Evolutionary conservation across 352 stramenopile species (phyloP).

Genomic region (Globisporangium cystogenes): DNA sequence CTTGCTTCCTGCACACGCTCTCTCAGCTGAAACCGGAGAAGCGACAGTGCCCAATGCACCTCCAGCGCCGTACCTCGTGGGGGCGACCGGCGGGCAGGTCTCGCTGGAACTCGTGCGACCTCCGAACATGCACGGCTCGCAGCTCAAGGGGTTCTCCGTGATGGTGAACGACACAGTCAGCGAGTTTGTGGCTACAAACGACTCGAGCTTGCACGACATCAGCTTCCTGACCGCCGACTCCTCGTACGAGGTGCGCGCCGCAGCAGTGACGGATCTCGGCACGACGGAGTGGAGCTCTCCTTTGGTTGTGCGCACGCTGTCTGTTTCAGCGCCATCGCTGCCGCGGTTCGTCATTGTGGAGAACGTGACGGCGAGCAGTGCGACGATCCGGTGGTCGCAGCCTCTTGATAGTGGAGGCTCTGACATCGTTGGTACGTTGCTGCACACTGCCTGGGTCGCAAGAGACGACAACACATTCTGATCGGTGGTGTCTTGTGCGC

Average conservation of each 20-base stretch:
- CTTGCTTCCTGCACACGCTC: constrained; percentile 8
- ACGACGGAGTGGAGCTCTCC: constrained; percentile 24
- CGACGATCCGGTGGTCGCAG: constrained; percentile 24
- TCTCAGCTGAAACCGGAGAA: constrained; percentile 20
- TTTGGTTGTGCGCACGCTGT: constrained; percentile 21
- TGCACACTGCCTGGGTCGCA: not conserved
- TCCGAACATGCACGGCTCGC: constrained; percentile 44
- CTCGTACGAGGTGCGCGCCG: constrained; percentile 27
- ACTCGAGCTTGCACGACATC: constrained; percentile 20
- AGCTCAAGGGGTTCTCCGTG: constrained; percentile 38
- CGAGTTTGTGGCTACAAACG: constrained; percentile 14
- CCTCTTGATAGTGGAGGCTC: constrained; percentile 40
- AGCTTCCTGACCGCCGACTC: constrained; percentile 23
- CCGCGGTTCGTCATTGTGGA: constrained; percentile 22
- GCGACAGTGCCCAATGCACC: constrained; percentile 32
- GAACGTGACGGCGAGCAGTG: constrained; percentile 32
- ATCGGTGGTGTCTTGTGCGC: not conserved
- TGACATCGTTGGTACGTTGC: constrained; percentile 29
- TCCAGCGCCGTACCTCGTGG: constrained; percentile 41
- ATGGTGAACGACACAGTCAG: constrained; percentile 17
- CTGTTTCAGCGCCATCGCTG: constrained; percentile 19
- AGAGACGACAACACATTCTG: too few species aligned
- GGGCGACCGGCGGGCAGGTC: constrained; percentile 38
- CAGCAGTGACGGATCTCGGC: constrained; percentile 34
- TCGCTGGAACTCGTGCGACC: constrained; percentile 38